Base-by-base conservation (phyloP, 495 filamentous ascomycete genomes). In the Symbiotaphrina buchneri region DNA sequence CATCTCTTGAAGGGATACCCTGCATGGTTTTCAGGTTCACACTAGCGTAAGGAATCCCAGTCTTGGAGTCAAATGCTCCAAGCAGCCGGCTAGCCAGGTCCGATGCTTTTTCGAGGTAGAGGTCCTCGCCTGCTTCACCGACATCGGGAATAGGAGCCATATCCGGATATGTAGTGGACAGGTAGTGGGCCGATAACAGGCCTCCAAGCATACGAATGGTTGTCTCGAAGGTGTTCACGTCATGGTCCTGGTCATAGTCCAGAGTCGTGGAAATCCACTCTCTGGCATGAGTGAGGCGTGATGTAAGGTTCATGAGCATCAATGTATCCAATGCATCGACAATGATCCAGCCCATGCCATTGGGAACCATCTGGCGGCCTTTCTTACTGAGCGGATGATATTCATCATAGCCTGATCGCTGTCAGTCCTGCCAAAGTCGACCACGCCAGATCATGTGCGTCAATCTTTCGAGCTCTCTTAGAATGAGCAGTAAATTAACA, bases 131-230 rank as follows among this genome's bases (percentile, higher is more conserved):
- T 4, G 68, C 59, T 3, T 64, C 57, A 3, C 69, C 74, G 25
- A 76, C 73, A 18, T 76, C 71, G 10, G 51, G 26, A 35, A 76
- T 49, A 8, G 74, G 62, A 10, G 76, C 74, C 45, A 80, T 47
- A 13, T 66, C 38, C 0, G 78, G 75, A 39, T 62, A 80, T 26
- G 62, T 54, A 11, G 68, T 77, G 14, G 79, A 84, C 3, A 99
- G 65, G 46, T 94, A 92, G 44, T 99, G 83, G 14, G 87, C 87
- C 6, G 87, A 93, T 11, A 99, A 59, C 13, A 99, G 61, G 2
- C 87, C 87, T 14, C 87, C 87, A 20, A 99, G 53, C 84, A 99
- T 94, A 34, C 90, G 78, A 39, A 95, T 99, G 1, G 85, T 95
- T 0, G 87, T 95, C 48, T 99, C 87, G 44, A 99, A 99, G 0